Base-by-base conservation (phyloP, 228 moss, liverwort and hornwort species). In the Sphagnum magellanicum region DNA sequence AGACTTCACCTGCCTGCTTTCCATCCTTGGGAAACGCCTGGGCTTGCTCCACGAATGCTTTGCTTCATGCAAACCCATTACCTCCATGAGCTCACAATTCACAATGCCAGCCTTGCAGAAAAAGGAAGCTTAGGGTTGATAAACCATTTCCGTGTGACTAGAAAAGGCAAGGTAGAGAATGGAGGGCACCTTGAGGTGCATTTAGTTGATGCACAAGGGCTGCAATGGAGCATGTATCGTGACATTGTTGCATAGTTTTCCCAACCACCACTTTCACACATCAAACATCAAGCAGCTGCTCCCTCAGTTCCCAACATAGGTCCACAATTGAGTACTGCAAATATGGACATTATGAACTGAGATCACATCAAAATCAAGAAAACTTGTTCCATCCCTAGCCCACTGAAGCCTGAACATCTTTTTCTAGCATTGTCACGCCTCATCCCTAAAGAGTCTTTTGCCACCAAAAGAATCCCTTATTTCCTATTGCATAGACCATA, bases 1-100 rank as follows among this genome's bases (percentile, higher is more conserved):
- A 32, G 32, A 32, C 32, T 32, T 51, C 59, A 81, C 77, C 61
- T 15, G 91, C 95, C 89, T 91, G 93, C 78, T 94, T 98, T 57
- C 98, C 98, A 77, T 98, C 98, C 71, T 87, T 92, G 6, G 98
- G 92, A 69, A 93, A 92, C 46, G 98, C 94, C 90, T 74, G 83
- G 65, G 98, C 91, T 76, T 92, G 93, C 77, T 98, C 98, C 67
- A 98, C 91, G 72, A 90, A 94, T 49, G 98, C 98, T 73, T 4
- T 15, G 3, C 47, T 48, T 48, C 47, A 7, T 16, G 16, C 63
- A 63, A 16, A 63, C 16, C 1, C n/a, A 59, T 59, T 1, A 59
- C n/a, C n/a, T n/a, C n/a, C 11, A 59, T n/a, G 11, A 10, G 59
- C 59, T 59, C 11, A 10, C 12, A 2, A 59, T n/a, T 59, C 59